Percentiles rank a stretch among this genome's conserved stretches.
Conservation (phyloP, 768 basidiomycete genomes). For the Pisolithus tinctorius region DNA sequence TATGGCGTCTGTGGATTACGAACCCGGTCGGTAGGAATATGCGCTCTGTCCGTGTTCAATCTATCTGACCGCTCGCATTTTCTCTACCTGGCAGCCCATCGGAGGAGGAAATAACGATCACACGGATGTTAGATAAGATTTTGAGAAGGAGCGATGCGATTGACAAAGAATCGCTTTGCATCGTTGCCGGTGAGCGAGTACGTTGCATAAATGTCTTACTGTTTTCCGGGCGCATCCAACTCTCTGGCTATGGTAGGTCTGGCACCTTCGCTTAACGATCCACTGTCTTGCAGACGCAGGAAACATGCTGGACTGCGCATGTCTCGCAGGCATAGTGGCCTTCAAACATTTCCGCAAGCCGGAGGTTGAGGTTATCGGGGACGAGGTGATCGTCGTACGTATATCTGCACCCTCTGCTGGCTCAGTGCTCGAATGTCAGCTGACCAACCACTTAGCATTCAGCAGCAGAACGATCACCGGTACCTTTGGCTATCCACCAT, state of each 20-base stretch:
- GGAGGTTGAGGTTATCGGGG: constrained; percentile 90
- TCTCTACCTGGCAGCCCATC: constrained; percentile 49
- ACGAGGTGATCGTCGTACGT: constrained; percentile 84
- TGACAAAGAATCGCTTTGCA: constrained; percentile 92
- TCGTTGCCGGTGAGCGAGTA: constrained; percentile 91
- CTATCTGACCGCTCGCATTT: not conserved
- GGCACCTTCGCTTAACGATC: constrained; percentile 85
- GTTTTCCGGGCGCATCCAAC: not conserved
- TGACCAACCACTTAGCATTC: constrained; percentile 50
- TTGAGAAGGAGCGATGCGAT: constrained; percentile 84
- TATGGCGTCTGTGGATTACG: constrained; percentile 91
- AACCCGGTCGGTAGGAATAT: constrained; percentile 76
- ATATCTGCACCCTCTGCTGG: not conserved
- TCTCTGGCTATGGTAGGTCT: constrained; percentile 56
- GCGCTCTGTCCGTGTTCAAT: constrained; percentile 9
- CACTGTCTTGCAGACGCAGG: constrained; percentile 90
- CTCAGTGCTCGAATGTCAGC: not conserved
- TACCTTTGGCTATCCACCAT: constrained; percentile 90
- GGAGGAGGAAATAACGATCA: constrained; percentile 87
- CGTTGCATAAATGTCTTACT: constrained; percentile 13
- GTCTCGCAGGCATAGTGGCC: constrained; percentile 86
- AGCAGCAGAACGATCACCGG: constrained; percentile 81
- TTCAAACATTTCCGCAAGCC: constrained; percentile 87
- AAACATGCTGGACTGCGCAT: constrained; percentile 92
- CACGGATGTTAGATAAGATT: constrained; percentile 91